Base-by-base conservation (phyloP, 2,329 filamentous ascomycete genomes). In the Beauveria varroae region DNA sequence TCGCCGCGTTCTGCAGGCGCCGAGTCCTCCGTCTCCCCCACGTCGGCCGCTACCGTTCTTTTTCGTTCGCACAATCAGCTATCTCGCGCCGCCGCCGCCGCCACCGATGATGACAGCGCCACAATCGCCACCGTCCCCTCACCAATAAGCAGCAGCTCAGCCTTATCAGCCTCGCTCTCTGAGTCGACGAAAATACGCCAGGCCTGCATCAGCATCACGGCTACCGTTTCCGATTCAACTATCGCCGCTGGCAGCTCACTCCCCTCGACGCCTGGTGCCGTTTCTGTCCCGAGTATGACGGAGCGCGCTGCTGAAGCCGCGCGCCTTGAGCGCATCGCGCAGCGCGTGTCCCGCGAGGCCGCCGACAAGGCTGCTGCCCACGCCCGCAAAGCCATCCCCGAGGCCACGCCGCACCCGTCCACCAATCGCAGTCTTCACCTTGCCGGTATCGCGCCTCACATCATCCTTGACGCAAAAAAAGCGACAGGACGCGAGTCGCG, bases 381-480 rank as follows among this genome's bases (percentile, higher is more conserved):
- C 70, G 76, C 81, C 3, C 80, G 82, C 61, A 81, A 80, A 62
- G 71, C 75, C 0, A 60, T 68, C 0, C 85, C 85, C 6, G 67
- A 74, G 3, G 73, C 75, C 12, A 87, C 85, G 0, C 67, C 72
- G 1, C 79, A 84, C 68, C 84, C 85, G 1, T 84, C 82, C 14
- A 70, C 78, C 62, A 87, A 87, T 70, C 72, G 76, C 49, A 79
- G 85, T 16, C 71, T 78, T 18, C 84, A 88, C 69, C 78, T 87
- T n/a, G 75, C 78, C 9, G 77, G 79, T 49, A 74, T 86, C 28
- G 73, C 77, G 8, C 86, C 89, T 2, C 84, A 88, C 67, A 78
- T 93, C 60, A 89, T 96, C 63, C 79, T 90, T 24, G 87, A 90
- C 63, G 90, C 93, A 1, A 89, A 90, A 65, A 88, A 88, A 65